Conservation (phyloP, 306 rosid species). For the Prunus mume region DNA sequence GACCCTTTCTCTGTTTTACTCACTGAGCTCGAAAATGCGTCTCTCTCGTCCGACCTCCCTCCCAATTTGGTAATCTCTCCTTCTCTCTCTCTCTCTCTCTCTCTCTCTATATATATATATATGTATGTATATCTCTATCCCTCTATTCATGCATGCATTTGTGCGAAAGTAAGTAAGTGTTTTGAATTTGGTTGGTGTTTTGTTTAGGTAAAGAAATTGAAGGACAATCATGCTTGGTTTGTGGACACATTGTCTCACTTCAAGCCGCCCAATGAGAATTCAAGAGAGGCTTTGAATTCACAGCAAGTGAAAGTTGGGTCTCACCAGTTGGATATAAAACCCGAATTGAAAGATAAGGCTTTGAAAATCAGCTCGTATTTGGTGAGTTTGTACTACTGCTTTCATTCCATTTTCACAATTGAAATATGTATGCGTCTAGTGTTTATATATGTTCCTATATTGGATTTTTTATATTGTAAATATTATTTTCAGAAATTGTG, state of each 20-base stretch:
- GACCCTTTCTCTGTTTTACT: constrained; percentile 68
- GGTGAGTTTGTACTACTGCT: constrained; percentile 41
- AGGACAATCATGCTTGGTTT: constrained; percentile 70
- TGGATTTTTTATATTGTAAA: background rate
- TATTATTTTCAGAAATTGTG: too few species aligned
- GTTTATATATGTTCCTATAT: background rate
- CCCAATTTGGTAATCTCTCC: constrained; percentile 48
- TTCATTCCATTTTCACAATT: background rate
- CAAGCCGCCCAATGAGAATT: constrained; percentile 66
- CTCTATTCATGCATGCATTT: background rate
- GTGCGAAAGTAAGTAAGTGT: background rate
- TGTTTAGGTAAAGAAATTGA: constrained; percentile 67
- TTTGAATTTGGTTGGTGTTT: constrained; percentile 21
- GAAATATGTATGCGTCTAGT: background rate
- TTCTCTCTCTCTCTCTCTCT: constrained; percentile 8
- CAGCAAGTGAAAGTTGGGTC: constrained; percentile 61
- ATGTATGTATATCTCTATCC: too few species aligned
- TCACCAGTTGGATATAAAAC: constrained; percentile 46
- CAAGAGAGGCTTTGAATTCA: constrained; percentile 69
- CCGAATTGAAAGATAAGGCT: constrained; percentile 74
- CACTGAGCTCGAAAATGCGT: constrained; percentile 65
- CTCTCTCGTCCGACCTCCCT: constrained; percentile 66
- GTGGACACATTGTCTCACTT: constrained; percentile 54
- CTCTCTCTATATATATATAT: constrained; percentile 3
- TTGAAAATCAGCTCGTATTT: constrained; percentile 61